Conservation (phyloP, 2,329 filamentous ascomycete species). For the Talaromyces marneffei region DNA sequence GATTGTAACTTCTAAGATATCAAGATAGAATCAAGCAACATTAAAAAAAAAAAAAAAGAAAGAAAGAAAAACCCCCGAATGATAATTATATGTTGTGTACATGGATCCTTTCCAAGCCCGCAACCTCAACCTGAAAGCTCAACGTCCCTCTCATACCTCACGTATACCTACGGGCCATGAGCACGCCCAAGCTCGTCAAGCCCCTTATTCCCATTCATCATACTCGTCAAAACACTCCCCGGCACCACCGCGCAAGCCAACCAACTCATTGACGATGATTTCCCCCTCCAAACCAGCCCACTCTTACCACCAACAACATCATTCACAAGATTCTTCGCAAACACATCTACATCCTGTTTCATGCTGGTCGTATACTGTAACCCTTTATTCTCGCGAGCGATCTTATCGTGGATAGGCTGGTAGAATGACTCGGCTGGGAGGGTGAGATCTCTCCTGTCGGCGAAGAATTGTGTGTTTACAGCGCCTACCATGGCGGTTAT, state of each 20-base stretch:
- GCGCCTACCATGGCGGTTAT: not conserved
- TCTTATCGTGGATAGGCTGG: not conserved
- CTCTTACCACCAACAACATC: not conserved
- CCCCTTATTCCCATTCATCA: not conserved
- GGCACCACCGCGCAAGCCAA: not conserved
- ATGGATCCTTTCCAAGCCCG: not conserved
- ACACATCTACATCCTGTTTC: not conserved
- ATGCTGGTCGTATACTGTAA: not conserved
- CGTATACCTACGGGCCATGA: not conserved
- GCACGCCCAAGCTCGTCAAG: not conserved
- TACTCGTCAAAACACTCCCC: not conserved
- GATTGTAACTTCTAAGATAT: not conserved
- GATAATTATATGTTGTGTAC: not conserved
- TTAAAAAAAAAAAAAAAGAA: no score
- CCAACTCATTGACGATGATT: not conserved
- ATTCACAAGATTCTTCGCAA: not conserved
- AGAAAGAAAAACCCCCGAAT: no score
- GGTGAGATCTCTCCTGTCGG: not conserved
- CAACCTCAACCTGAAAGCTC: not conserved
- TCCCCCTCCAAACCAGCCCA: not conserved
- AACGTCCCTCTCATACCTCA: not conserved
- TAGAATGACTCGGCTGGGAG: not conserved
- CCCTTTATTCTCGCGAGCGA: not conserved
- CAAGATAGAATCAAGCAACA: not conserved
- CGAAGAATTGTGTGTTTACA: conserved; percentile 1